phyloP scores from a whole-genome alignment of 2,329 filamentous ascomycete species.

The Sporothrix mexicana region DNA sequence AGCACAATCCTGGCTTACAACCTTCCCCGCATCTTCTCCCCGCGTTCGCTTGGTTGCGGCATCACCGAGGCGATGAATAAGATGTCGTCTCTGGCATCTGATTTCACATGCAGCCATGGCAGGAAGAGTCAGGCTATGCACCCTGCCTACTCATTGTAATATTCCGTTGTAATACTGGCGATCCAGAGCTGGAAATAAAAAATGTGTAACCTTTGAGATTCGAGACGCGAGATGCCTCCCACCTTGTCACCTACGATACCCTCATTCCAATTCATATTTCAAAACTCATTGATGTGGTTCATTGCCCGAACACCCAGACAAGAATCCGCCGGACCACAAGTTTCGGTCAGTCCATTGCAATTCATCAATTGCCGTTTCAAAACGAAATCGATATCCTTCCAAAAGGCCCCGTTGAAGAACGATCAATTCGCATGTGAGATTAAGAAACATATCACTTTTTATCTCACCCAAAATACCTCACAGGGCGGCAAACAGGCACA shows the following conservation, averaged over 20 bases:
- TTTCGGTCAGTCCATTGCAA: too few species aligned
- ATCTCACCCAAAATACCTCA: background rate
- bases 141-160: too few species aligned
- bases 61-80: background rate
- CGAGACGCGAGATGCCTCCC: background rate
- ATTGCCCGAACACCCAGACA: background rate
- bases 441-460: background rate
- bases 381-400: background rate
- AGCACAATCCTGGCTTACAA: background rate
- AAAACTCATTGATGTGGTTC: background rate
- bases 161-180: too few species aligned
- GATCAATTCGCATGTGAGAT: constrained; percentile 1
- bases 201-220: too few species aligned
- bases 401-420: background rate
- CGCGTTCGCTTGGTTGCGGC: background rate
- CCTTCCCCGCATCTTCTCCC: background rate
- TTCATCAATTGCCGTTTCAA: too few species aligned
- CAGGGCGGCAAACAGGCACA: background rate
- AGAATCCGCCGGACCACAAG: too few species aligned
- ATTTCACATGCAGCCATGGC: constrained; percentile 24
- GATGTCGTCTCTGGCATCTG: background rate
- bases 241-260: background rate
- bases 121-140: too few species aligned
- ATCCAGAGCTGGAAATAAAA: too few species aligned
- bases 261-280: background rate